Evolutionary conservation across 495 filamentous ascomycete species (phyloP), one percentile per base, ranked within the genome.

Genomic region (Hyaloscypha variabilis): DNA sequence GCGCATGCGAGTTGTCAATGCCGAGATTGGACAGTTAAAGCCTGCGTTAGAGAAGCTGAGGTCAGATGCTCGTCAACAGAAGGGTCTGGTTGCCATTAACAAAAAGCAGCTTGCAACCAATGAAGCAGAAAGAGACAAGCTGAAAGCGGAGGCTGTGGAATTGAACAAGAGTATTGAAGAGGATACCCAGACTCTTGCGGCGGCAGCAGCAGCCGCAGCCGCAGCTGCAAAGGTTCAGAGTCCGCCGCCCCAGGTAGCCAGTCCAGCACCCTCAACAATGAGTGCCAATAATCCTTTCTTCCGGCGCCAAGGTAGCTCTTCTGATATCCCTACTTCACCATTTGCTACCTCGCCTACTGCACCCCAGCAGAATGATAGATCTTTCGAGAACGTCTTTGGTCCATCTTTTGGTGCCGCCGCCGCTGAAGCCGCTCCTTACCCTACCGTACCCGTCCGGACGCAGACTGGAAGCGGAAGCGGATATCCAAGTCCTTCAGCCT

Each of bases 41-140:
- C 93, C 92, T 8, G 87, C 93, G 58, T 82, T 98, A 57, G 95
- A 99, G 69, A 97, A 97, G 78, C 81, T 96, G 60, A 89, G 91
- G 73, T 90, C 87, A 13, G 91, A 95, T 67, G 91, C 93, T 46
- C 87, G 95, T 24, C 95, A 97, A 73, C 93, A 97, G 77, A 97
- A 96, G 76, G 95, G 95, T 11, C 77, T 97, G 51, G 95, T 96
- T 52, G 92, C 96, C 5, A 98, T 99, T 77, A 96, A 96, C 79
- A 97, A 96, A 79, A 98, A 99, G 78, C 95, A 99, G 78, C 82
- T 97, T 55, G 83, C 90, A 39, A 97, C 94, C 1, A 89, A 88
- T 65, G 96, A 99, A 75, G 85, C 82, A 31, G 95, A 98, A 71
- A 83, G 89, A 19, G 94, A 97, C 50, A 94, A 91, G 76, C 74